Base-by-base conservation (phyloP, 768 basidiomycete genomes). In the Rhodotorula toruloides region DNA sequence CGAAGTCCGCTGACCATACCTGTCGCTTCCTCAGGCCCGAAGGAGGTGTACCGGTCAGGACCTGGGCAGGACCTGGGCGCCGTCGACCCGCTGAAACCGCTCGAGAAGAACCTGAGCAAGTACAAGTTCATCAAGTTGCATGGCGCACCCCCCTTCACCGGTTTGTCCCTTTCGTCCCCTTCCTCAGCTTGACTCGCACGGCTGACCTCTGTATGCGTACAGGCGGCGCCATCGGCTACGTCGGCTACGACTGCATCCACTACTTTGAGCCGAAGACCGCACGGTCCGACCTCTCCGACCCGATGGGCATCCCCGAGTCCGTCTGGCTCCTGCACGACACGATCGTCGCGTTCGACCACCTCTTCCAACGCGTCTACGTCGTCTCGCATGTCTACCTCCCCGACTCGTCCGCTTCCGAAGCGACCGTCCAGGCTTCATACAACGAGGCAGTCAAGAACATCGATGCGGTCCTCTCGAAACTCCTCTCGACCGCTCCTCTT, bases 261-360 rank as follows among this genome's bases (percentile, higher is more conserved):
- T 86, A 97, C 77, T 99, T 99, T 74, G 96, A 99, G 77, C 92
- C 96, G 58, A 70, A 74, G 53, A 92, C 91, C 12, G 72, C 72
- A 8, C 85, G 85, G 54, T 82, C 86, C 43, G 81, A 84, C 25
- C 82, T 91, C 32, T 79, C 79, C n/a, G 91, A 97, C 76, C 81
- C 85, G 14, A 81, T 96, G 50, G 82, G 82, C n/a, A 88, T 98
- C 63, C 96, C 96, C 4, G 96, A 99, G 77, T 87, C 93, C 17
- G 82, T 90, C 68, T 97, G 98, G 82, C 96, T 99, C 91, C 84
- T 98, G 54, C 86, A 89, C 72, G 93, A 97, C 77, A 92, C 93
- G 21, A 83, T 99, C 70, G 84, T 99, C 77, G 85, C 98, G 74
- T 98, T 91, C 78, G 96, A 99, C 77, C 96, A 98, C 78, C 86